Evolutionary conservation across 495 filamentous ascomycete genomes (phyloP), one percentile per base, ranked within the genome.

Genomic region (Clohesyomyces aquaticus): DNA sequence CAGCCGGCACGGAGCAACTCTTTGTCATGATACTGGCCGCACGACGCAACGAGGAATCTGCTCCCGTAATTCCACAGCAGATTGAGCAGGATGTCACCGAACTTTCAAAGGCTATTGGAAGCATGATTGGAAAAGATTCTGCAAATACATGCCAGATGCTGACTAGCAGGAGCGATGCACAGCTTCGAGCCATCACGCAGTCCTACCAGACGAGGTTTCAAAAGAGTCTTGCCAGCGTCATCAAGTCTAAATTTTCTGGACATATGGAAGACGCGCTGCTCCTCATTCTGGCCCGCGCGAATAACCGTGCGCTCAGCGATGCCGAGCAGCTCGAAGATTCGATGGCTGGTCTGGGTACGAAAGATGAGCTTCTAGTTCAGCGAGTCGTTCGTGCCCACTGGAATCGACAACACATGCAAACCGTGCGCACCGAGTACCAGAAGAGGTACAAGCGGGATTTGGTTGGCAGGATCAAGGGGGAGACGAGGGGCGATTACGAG

Each of bases 191-290:
- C 48, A 89, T 96, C 59, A 83, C 82, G 23, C 80, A 87, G 38
- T 80, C 81, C 3, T 97, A 93, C 74, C 75, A 83, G 46, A 76
- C 81, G 28, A 84, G 83, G 43, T 94, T 89, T 71, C 80, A 84
- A 1, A 75, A 78, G 11, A 74, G 81, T 19, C 77, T 98, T 9
- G 87, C 90, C 56, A 84, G 85, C 26, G 85, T 90, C 53, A 82
- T 97, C 43, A 80, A 82, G 54, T 87, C 82, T 77, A 87, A 94
- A 71, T 96, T 96, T 76, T 88, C 87, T 0, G 93, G 93, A 0
- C 93, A 98, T 69, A 96, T 97, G 91, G 83, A 93, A 75, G 82
- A 88, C 25, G 91, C 91, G 0, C 76, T 96, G n/a, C 73, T 92
- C 42, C 84, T 83, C 55, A 90, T 96, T 75, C 77, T 96, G 3